Percentiles rank a stretch among this genome's conserved stretches.
Evolutionary conservation across 2,329 filamentous ascomycete species (phyloP).

Genomic region (Ilyonectria sp.): DNA sequence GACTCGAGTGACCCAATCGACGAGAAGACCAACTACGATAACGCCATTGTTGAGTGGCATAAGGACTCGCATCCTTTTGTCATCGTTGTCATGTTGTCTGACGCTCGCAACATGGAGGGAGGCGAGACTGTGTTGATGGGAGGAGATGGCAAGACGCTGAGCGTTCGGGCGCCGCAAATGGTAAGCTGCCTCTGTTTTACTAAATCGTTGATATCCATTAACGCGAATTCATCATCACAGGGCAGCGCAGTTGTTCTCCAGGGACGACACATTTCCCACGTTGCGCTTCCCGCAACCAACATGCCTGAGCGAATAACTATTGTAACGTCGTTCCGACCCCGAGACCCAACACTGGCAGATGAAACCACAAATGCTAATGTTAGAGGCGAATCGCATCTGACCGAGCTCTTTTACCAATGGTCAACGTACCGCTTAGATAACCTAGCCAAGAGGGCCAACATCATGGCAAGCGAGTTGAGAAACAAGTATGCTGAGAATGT

Average conservation of each 20-base stretch:
- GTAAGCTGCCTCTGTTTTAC: slow-evolving; percentile 13
- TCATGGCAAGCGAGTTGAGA: slow-evolving; percentile 37
- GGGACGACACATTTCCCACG: slow-evolving; percentile 62
- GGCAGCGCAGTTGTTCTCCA: slow-evolving; percentile 61
- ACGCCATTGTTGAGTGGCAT: slow-evolving; percentile 59
- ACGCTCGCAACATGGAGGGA: slow-evolving; percentile 63
- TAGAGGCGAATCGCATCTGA: slow-evolving; percentile 43
- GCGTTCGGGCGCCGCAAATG: slow-evolving; percentile 45
- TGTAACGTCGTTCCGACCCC: slow-evolving; percentile 62
- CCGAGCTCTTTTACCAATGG: slow-evolving; percentile 51
- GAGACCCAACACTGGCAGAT: slow-evolving; percentile 56
- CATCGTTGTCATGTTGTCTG: slow-evolving; percentile 66
- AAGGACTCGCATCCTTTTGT: slow-evolving; percentile 67
- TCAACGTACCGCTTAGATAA: slow-evolving; percentile 48
- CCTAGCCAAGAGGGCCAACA: slow-evolving; percentile 37
- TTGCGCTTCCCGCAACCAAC: slow-evolving; percentile 58
- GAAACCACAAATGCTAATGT: slow-evolving; percentile 56
- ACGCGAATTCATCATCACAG: slow-evolving; percentile 24
- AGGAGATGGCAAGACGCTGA: slow-evolving; percentile 45
- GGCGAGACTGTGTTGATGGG: slow-evolving; percentile 52
- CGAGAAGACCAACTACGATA: slow-evolving; percentile 33
- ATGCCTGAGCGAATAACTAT: slow-evolving; percentile 62
- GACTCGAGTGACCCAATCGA: slow-evolving; percentile 33
- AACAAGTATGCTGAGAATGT: slow-evolving; percentile 46
- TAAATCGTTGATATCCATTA: neutral